Base-by-base conservation (phyloP, 768 basidiomycete genomes). In the Leucocoprinus sp. region DNA sequence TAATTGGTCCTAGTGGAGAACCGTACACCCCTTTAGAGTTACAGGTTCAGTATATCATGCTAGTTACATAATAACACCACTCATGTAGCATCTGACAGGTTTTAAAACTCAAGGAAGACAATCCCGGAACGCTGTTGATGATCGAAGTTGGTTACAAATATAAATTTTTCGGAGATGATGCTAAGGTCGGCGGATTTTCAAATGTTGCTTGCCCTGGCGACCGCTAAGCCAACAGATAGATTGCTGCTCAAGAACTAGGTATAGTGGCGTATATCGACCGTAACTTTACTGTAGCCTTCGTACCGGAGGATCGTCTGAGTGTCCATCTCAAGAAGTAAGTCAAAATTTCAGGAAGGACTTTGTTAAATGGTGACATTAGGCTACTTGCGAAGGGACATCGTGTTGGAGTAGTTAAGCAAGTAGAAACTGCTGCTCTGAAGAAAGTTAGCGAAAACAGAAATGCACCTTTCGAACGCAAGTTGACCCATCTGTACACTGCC, bases 391-490 rank as follows among this genome's bases (percentile, higher is more conserved):
- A 76, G 48, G 91, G 90, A 0, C 69, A 89, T 58, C 82, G 85
- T 61, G 89, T 92, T 28, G 91, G 92, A 2, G 74, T 93, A 22
- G 81, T 91, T 1, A 70, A 78, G 18, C 92, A 93, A 57, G 75
- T 72, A 0, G 91, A 93, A 62, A 93, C 92, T 0, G 87, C 91
- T 14, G 91, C 91, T 0, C 70, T 93, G 39, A 93, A 93, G 67
- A 91, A 87, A 64, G 79, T 70, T 2, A 69, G 86, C 38, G 83
- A 86, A 49, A 91, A 80, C 50, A 74, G 79, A 42, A 84, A 81
- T 52, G 70, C 73, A 0, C 75, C 80, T 0, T 95, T 93, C 55
- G 76, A 78, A 18, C 74, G 91, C 29, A 71, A 79, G 56, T 57
- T 97, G 8, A 83, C 82, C 0, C 75, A 84, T 52, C 62, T 95